A percentile compares a stretch with the other conserved stretches of the same genome.
phyloP scores from a whole-genome alignment of 208 protist genomes.

The Phytomonas serpens region DNA sequence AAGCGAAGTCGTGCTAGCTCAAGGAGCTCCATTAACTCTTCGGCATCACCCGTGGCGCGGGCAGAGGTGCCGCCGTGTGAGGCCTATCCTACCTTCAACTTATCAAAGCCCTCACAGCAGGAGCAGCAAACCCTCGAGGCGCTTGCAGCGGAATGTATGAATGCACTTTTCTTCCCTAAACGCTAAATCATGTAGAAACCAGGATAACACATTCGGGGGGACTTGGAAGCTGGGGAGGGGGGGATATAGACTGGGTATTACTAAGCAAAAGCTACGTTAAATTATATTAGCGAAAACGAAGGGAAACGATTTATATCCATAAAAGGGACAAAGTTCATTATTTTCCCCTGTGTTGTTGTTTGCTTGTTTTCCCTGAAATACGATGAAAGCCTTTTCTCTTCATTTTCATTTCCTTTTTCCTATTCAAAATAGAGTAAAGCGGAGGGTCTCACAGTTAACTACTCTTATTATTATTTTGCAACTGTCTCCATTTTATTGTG shows the following conservation, averaged over 20 bases:
- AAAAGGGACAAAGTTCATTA: not conserved
- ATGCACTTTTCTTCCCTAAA: constrained; percentile 52
- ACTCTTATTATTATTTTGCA: constrained; percentile 1
- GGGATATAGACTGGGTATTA: not conserved
- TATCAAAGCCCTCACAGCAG: constrained; percentile 41
- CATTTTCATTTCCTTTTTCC: not conserved
- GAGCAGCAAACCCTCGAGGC: constrained; percentile 74
- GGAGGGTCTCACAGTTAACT: not conserved
- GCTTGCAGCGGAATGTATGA: constrained; percentile 45
- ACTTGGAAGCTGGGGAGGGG: not conserved
- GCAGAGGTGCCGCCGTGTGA: constrained; percentile 31
- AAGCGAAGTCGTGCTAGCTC: constrained; percentile 44
- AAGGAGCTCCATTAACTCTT: not conserved
- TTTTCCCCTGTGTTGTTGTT: not conserved
- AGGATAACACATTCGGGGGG: not conserved
- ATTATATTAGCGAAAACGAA: not conserved
- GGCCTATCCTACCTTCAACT: constrained; percentile 58
- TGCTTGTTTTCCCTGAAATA: not conserved
- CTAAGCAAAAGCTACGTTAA: not conserved
- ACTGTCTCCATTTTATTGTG: constrained; percentile 1
- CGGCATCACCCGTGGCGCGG: constrained; percentile 1
- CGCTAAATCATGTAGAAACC: not conserved
- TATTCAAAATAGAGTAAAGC: not conserved
- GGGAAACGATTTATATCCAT: not conserved
- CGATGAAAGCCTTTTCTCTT: not conserved